phyloP scores from a whole-genome alignment of 140 eudicot species.

The Bidens hawaiensis region DNA sequence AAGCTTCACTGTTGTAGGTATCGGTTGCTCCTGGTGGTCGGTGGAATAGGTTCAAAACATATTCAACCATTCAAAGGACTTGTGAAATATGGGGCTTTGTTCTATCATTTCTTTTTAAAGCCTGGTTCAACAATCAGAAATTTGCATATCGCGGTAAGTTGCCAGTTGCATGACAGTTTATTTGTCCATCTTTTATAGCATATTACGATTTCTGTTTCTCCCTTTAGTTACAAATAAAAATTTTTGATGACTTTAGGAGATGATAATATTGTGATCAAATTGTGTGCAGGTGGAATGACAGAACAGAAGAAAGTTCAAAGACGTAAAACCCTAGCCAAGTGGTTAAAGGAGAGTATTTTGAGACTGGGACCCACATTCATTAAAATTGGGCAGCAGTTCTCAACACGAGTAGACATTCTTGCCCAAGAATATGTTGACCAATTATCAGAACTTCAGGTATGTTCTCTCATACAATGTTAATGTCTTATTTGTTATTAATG shows the following conservation, averaged over 20 bases:
- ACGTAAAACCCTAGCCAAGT: slow-evolving; percentile 80
- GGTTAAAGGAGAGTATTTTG: slow-evolving; percentile 89
- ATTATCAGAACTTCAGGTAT: slow-evolving; percentile 96
- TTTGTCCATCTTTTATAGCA: neutral
- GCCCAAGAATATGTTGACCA: slow-evolving; percentile 99
- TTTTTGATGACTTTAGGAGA: neutral
- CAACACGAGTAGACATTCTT: slow-evolving; percentile 97
- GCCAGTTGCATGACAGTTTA: neutral
- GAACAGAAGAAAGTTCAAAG: slow-evolving; percentile 73
- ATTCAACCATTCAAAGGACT: slow-evolving; percentile 98
- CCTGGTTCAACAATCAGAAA: slow-evolving; percentile 90
- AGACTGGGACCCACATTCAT: slow-evolving; percentile 95
- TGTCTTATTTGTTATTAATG: neutral
- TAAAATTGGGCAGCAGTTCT: slow-evolving; percentile 98
- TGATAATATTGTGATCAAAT: neutral
- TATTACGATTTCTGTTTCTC: slow-evolving; percentile 4
- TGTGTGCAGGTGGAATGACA: slow-evolving; percentile 85
- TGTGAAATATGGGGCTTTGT: slow-evolving; percentile 98
- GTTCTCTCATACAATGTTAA: neutral
- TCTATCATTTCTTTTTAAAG: slow-evolving; percentile 63
- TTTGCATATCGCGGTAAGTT: slow-evolving; percentile 79
- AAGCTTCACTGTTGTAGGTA: neutral
- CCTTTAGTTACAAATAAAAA: neutral
- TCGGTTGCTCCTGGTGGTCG: slow-evolving; percentile 63
- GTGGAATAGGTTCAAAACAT: slow-evolving; percentile 95